Evolutionary conservation across 2,329 filamentous ascomycete species (phyloP).

Genomic region (Alternaria arbusti): DNA sequence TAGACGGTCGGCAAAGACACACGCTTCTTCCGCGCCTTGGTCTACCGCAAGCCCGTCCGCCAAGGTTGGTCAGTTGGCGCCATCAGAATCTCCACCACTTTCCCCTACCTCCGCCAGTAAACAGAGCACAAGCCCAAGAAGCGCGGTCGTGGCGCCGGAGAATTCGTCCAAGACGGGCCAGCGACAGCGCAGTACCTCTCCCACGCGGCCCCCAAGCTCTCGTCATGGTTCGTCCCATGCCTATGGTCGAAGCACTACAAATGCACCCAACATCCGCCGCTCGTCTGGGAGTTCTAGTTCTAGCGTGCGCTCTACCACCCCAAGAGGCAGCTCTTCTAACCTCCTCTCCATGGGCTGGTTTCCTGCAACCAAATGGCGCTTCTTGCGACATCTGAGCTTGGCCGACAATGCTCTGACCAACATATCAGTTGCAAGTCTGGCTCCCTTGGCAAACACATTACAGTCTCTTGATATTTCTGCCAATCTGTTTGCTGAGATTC

Average conservation of each 20-base stretch:
- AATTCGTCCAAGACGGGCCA: constrained; percentile 52
- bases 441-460: constrained; percentile 83
- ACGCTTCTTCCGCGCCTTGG: constrained; percentile 78
- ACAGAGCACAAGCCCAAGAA: constrained; percentile 58
- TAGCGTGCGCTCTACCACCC: constrained; percentile 63
- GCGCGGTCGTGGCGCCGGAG: constrained; percentile 62
- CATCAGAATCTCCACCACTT: constrained; percentile 68
- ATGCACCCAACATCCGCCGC: constrained; percentile 73
- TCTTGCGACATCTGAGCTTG: constrained; percentile 87
- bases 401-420: constrained; percentile 89
- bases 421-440: constrained; percentile 75
- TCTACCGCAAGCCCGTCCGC: constrained; percentile 66
- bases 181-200: constrained; percentile 78
- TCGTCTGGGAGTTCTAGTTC: constrained; percentile 96
- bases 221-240: constrained; percentile 71
- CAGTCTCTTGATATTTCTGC: constrained; percentile 91
- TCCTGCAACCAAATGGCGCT: constrained; percentile 90
- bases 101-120: constrained; percentile 47
- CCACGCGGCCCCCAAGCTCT: constrained; percentile 75
- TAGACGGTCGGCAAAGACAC: constrained; percentile 83
- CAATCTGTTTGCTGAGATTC: constrained; percentile 93
- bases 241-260: constrained; percentile 63
- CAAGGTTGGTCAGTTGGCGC: constrained; percentile 69
- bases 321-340: constrained; percentile 76
- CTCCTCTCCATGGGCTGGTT: constrained; percentile 74